Evolutionary conservation across 2,329 filamentous ascomycete genomes (phyloP).

Genomic region (Diaporthe vexans): DNA sequence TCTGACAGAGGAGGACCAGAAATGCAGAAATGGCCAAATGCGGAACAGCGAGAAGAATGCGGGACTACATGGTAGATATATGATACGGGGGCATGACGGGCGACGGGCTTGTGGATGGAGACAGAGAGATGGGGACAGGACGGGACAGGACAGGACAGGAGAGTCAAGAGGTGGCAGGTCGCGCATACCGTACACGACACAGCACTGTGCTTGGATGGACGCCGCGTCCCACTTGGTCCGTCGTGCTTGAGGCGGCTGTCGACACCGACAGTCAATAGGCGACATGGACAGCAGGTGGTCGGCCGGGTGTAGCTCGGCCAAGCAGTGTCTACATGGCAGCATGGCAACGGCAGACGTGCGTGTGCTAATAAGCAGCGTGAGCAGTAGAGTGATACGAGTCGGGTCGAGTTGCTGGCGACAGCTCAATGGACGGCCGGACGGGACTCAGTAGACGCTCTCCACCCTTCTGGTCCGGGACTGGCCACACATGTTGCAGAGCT

Average conservation of each 20-base stretch:
- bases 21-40: slow-evolving; percentile 37
- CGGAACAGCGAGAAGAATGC: slow-evolving; percentile 20
- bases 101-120: slow-evolving; percentile 1
- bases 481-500: slow-evolving; percentile 7
- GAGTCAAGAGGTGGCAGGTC: slow-evolving; percentile 9
- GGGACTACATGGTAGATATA: slow-evolving; percentile 8
- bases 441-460: slow-evolving; percentile 4
- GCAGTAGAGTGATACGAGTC: slow-evolving; percentile 2
- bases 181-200: slow-evolving; percentile 12
- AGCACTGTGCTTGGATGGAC: slow-evolving; percentile 25
- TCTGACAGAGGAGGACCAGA: slow-evolving; percentile 10
- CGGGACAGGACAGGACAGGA: background rate
- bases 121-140: too few relatives aligned
- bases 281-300: background rate
- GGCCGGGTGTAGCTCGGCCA: background rate
- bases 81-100: background rate
- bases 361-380: background rate
- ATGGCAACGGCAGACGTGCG: background rate
- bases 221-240: slow-evolving; percentile 18
- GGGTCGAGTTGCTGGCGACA: slow-evolving; percentile 22
- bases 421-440: slow-evolving; percentile 11
- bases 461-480: background rate
- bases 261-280: slow-evolving; percentile 35
- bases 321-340: background rate
- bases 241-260: slow-evolving; percentile 20